Percentiles rank a stretch among this genome's conserved stretches.
Conservation (phyloP, 2,329 filamentous ascomycete genomes). For the Sporothrix brunneoviolacea region DNA sequence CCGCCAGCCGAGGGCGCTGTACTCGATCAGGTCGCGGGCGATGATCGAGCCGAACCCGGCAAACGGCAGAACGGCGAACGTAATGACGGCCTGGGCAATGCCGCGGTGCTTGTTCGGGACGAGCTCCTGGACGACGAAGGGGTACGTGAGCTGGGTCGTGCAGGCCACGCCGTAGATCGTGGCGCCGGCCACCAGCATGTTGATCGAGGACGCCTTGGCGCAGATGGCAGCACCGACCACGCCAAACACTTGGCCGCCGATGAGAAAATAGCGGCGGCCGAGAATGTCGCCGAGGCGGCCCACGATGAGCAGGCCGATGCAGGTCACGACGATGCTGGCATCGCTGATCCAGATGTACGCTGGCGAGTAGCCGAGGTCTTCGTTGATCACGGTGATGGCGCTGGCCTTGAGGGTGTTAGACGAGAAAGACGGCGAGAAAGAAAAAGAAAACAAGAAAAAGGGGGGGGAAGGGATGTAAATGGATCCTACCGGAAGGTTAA, state of each 20-base stretch:
- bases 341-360: conserved; percentile 16
- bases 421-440: too few species aligned
- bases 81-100: conserved; percentile 26
- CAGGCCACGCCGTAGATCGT: conserved; percentile 31
- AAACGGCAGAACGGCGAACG: conserved; percentile 24
- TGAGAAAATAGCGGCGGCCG: conserved; percentile 34
- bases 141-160: conserved; percentile 32
- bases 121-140: conserved; percentile 33
- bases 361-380: conserved; percentile 11
- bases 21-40: conserved; percentile 26
- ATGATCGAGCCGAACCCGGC: conserved; percentile 28
- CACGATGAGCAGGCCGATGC: conserved; percentile 28
- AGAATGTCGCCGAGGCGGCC: conserved; percentile 35
- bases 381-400: conserved; percentile 15
- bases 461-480: too few species aligned
- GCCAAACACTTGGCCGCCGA: conserved; percentile 31
- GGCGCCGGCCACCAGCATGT: conserved; percentile 30
- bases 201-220: conserved; percentile 28
- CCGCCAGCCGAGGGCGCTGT: conserved; percentile 31
- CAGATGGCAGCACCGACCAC: conserved; percentile 30
- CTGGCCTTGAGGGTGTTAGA: conserved; percentile 1
- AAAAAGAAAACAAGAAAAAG: too few species aligned
- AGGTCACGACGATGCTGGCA: conserved; percentile 12
- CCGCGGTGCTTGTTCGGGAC: conserved; percentile 37
- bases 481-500: conserved; percentile 7